Evolutionary conservation across 108 stramenopile species (phyloP), one percentile per base, ranked within the genome.

Genomic region (Chaetoceros tenuissimus): DNA sequence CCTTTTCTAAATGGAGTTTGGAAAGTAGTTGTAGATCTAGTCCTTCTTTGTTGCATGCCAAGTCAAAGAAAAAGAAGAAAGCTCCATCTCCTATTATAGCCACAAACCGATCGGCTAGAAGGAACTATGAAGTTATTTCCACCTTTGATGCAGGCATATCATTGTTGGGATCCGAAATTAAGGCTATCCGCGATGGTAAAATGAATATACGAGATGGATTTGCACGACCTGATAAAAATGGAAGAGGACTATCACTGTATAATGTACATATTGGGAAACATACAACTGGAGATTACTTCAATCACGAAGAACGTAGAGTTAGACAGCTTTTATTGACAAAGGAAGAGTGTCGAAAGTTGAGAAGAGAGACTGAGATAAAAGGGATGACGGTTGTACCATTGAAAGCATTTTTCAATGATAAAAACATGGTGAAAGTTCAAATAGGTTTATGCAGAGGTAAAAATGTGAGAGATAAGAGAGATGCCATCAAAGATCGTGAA

Each of bases 361-460:
- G 61, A 30, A 60, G 71, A 40, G 60, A 81, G 62, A 66, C 68
- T 34, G 55, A 58, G 19, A 66, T 65, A 51, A 60, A 53, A 45
- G 85, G 85, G 24, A 69, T 80, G 79, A 86, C 85, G 3, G 60
- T 82, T 28, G 85, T 86, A 13, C 85, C 85, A 0, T 68, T 94
- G n/a, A 84, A 81, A 66, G 82, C 86, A 2, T 94, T 88, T 67
- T 94, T 88, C 73, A 88, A 82, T 62, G 85, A 94, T 21, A 59
- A 83, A 48, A 85, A 85, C 53, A 71, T 66, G 51, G 59, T 94
- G 49, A 90, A 94, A 63, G 50, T 94, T 49, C 78, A 86, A 61
- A 83, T 94, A 46, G 92, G 72, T 7, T 71, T 94, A 8, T 82
- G 79, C 46, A 68, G 73, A 23, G 92, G 92, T 19, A 94, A 94